These are phyloP conservation scores for Phytopythium sindhum DNA, from an alignment of 352 stramenopile genomes.

Conservation along the genomic window DNA sequence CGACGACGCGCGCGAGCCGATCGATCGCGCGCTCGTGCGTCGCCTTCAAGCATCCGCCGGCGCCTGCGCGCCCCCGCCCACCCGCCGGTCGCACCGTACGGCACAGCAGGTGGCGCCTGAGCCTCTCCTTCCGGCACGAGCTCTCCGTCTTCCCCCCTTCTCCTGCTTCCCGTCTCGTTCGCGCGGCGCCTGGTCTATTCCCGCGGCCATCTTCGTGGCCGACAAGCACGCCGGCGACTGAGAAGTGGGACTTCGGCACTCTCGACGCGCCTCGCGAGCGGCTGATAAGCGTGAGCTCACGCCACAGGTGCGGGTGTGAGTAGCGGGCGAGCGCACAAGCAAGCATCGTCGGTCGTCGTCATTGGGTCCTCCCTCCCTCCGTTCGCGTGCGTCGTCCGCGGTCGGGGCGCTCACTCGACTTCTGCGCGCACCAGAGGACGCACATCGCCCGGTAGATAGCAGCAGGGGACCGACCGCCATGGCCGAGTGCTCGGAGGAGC, in stretches of 20 bases:
- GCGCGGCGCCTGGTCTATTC: not conserved
- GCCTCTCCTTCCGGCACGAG: not conserved
- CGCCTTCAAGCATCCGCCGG: not conserved
- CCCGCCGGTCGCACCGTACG: not conserved
- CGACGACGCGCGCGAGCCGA: not conserved
- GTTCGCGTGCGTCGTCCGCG: not conserved
- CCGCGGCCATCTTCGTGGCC: not conserved
- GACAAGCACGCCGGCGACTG: not conserved
- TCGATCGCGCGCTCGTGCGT: not conserved
- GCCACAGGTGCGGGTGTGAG: not conserved
- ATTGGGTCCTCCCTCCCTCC: not conserved
- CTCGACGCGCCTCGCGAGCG: not conserved
- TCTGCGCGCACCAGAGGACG: not conserved
- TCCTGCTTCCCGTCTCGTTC: not conserved
- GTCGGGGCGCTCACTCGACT: not conserved
- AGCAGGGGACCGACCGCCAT: constrained; percentile 15
- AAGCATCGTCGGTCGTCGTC: not conserved
- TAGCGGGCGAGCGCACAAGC: not conserved
- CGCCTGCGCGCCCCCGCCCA: not conserved
- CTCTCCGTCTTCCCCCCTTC: no score
- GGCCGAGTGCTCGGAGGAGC: constrained; percentile 60
- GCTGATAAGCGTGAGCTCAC: not conserved
- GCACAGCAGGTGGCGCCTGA: not conserved
- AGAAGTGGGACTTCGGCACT: not conserved
- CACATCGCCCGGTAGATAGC: not conserved